These are phyloP conservation scores for Penicillium aurantiogriseum DNA, from an alignment of 2,329 filamentous ascomycete genomes.

Conservation along the genomic window DNA sequence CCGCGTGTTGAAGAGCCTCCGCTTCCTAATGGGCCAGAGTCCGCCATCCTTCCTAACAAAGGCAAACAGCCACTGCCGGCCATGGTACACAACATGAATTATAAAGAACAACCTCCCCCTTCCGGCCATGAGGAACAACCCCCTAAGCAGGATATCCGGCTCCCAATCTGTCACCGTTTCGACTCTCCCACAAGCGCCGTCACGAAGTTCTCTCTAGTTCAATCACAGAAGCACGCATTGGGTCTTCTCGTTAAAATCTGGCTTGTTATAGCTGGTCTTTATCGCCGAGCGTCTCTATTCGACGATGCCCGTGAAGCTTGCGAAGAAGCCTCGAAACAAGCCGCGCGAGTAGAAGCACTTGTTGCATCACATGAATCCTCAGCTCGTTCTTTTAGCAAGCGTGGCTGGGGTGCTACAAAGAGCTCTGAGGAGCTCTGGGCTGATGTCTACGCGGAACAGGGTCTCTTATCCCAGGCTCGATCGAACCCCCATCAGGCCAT, in stretches of 20 bases:
- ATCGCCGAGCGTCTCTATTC: conserved; percentile 74
- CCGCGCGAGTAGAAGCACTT: conserved; percentile 68
- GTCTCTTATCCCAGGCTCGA: conserved; percentile 63
- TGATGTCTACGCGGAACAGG: conserved; percentile 78
- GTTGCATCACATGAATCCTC: conserved; percentile 62
- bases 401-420: conserved; percentile 76
- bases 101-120: conserved; percentile 35
- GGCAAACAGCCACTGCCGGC: conserved; percentile 35
- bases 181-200: conserved; percentile 43
- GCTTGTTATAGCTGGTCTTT: conserved; percentile 86
- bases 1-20: conserved; percentile 23
- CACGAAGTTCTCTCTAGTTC: conserved; percentile 51
- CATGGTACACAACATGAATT: conserved; percentile 40
- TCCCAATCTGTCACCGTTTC: conserved; percentile 38
- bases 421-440: conserved; percentile 81
- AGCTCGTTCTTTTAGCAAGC: conserved; percentile 60
- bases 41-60: conserved; percentile 23
- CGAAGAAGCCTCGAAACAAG: conserved; percentile 75
- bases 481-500: conserved; percentile 67
- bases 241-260: conserved; percentile 73
- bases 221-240: conserved; percentile 56
- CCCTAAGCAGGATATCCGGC: conserved; percentile 41
- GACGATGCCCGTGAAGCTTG: conserved; percentile 79
- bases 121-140: conserved; percentile 45
- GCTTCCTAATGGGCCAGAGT: conserved; percentile 24